Evolutionary conservation across 176 grass and related monocot genomes (phyloP).

Genomic region (Chloris gayana): DNA sequence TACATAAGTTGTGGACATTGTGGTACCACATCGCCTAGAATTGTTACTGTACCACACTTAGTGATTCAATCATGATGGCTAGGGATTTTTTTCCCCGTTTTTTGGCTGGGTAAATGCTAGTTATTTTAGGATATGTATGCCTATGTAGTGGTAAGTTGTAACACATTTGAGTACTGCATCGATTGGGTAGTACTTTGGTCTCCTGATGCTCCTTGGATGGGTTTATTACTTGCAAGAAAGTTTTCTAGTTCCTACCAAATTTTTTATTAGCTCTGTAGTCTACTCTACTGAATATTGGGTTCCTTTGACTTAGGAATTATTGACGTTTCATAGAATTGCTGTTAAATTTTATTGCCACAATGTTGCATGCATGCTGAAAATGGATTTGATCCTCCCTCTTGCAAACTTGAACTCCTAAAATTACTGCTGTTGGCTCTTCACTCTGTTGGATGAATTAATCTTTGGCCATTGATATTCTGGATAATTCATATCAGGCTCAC

Average conservation of each 20-base stretch:
- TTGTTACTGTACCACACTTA: not conserved
- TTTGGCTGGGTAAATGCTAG: conserved; percentile 5
- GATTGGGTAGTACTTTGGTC: conserved; percentile 15
- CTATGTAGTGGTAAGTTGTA: not conserved
- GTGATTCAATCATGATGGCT: not conserved
- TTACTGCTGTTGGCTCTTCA: conserved; percentile 1
- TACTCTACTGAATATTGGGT: not conserved
- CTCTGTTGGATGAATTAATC: conserved; percentile 15
- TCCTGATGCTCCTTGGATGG: not conserved
- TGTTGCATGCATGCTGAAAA: not conserved
- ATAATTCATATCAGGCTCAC: not conserved
- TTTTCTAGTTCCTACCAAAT: conserved; percentile 15
- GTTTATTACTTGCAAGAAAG: not conserved
- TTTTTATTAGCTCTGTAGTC: conserved; percentile 11
- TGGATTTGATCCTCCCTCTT: conserved; percentile 2
- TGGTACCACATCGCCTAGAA: not conserved
- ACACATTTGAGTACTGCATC: not conserved
- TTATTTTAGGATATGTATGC: not conserved
- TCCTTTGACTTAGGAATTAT: conserved; percentile 1
- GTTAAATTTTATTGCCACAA: not conserved
- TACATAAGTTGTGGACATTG: conserved; percentile 7
- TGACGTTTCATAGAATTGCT: not conserved
- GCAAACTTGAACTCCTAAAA: not conserved
- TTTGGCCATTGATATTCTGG: not conserved
- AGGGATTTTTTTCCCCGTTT: not conserved